A percentile compares a stretch with the other conserved stretches of the same genome.
Evolutionary conservation across 345 rosid genomes (phyloP).

Genomic region (Acer campestre): DNA sequence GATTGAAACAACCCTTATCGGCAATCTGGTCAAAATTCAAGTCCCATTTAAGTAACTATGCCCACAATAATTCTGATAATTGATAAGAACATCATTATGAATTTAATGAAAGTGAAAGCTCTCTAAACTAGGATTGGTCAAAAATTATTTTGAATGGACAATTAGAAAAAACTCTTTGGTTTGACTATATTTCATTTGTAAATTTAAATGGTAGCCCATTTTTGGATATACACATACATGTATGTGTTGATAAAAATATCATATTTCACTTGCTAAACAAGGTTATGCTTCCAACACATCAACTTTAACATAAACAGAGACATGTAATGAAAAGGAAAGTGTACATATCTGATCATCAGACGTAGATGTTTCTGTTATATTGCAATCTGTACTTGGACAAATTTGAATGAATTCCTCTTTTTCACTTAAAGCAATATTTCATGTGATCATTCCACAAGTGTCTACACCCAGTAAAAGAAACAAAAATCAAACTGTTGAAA

Average conservation of each 20-base stretch:
- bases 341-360: background rate
- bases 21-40: slow-evolving; percentile 7
- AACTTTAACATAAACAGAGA: background rate
- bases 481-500: background rate
- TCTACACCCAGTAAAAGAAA: slow-evolving; percentile 8
- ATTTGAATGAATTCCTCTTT: background rate
- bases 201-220: background rate
- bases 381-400: background rate
- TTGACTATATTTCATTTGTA: background rate
- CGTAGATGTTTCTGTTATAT: background rate
- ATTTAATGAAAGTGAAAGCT: background rate
- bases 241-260: background rate
- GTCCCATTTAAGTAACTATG: background rate
- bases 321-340: slow-evolving; percentile 6
- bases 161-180: background rate
- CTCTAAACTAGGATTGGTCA: background rate
- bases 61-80: background rate
- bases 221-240: too few species aligned
- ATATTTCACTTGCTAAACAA: background rate
- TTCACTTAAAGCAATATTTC: background rate
- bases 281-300: background rate
- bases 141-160: background rate
- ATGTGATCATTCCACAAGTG: background rate
- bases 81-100: background rate
- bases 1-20: background rate